Evolutionary conservation across 192 early-diverging fungal species (phyloP).

Genomic region (Coemansia sp.): DNA sequence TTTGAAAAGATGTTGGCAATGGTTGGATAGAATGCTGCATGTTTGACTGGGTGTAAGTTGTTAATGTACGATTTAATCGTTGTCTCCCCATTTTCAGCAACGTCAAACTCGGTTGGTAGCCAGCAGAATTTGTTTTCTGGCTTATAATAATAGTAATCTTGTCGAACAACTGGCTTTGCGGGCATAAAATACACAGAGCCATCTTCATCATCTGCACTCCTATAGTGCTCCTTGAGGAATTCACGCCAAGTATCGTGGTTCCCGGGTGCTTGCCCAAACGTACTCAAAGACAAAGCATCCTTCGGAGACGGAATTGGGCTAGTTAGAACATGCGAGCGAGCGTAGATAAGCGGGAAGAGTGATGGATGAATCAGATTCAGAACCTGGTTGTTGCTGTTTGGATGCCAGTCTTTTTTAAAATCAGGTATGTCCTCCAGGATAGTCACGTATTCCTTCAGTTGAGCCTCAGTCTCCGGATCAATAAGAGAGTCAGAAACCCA

Average conservation of each 20-base stretch:
- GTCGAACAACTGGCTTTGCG: background rate
- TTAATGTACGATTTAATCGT: conserved; percentile 67
- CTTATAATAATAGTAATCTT: background rate
- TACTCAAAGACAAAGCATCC: conserved; percentile 19
- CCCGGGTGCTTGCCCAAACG: conserved; percentile 29
- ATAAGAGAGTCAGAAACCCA: conserved; percentile 43
- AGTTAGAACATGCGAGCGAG: conserved; percentile 12
- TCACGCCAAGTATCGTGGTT: conserved; percentile 10
- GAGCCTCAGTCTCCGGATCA: conserved; percentile 10
- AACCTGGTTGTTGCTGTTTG: conserved; percentile 49
- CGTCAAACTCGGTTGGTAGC: conserved; percentile 65
- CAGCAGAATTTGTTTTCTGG: conserved; percentile 38
- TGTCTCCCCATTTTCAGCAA: conserved; percentile 51
- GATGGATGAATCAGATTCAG: conserved; percentile 56
- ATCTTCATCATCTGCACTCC: background rate
- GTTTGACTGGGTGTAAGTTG: conserved; percentile 61
- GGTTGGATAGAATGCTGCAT: conserved; percentile 52
- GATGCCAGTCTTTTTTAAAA: conserved; percentile 45
- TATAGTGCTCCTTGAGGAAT: no score
- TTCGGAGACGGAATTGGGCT: conserved; percentile 27
- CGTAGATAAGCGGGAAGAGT: conserved; percentile 52
- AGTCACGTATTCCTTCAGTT: conserved; percentile 24
- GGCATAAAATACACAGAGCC: background rate
- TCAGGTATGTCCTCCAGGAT: conserved; percentile 41
- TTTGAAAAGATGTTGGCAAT: conserved; percentile 53